Evolutionary conservation across 208 protist species (phyloP).

Genomic region (Wallacemonas sp.): DNA sequence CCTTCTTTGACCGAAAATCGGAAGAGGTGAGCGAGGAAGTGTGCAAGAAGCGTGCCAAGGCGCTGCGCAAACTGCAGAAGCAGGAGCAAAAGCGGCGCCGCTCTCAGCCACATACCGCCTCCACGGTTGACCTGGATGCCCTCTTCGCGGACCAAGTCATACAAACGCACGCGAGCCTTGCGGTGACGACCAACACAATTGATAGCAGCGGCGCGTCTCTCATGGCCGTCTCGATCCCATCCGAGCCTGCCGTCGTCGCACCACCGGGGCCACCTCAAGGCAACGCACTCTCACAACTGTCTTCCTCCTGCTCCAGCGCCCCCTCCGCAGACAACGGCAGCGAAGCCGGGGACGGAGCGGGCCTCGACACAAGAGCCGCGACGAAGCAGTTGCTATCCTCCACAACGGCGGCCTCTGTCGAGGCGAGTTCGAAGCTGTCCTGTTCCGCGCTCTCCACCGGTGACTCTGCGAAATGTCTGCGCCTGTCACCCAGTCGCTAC

Average conservation of each 20-base stretch:
- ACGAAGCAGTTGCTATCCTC: too few relatives aligned
- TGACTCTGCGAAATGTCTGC: background rate
- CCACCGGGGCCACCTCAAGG: too few relatives aligned
- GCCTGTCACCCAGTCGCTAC: background rate
- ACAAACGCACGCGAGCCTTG: background rate
- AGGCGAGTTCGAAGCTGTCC: too few relatives aligned
- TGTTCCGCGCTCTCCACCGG: too few relatives aligned
- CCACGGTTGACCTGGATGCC: background rate
- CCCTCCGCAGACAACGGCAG: too few relatives aligned
- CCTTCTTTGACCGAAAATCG: slow-evolving; percentile 14
- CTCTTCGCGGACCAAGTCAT: background rate
- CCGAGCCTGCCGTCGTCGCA: too few relatives aligned
- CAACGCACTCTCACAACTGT: too few relatives aligned
- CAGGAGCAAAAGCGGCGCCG: slow-evolving; percentile 1
- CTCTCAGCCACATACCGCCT: background rate
- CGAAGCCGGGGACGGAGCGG: too few relatives aligned
- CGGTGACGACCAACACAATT: background rate
- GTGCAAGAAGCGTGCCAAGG: slow-evolving; percentile 8
- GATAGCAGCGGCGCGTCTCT: background rate
- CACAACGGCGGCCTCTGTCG: too few relatives aligned
- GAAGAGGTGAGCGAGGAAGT: background rate
- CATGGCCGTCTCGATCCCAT: too few relatives aligned
- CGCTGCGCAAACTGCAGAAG: slow-evolving; percentile 12
- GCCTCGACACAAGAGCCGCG: too few relatives aligned
- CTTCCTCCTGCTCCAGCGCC: too few relatives aligned